Base-by-base conservation (phyloP, 768 basidiomycete species). In the Hypholoma fasciculare region DNA sequence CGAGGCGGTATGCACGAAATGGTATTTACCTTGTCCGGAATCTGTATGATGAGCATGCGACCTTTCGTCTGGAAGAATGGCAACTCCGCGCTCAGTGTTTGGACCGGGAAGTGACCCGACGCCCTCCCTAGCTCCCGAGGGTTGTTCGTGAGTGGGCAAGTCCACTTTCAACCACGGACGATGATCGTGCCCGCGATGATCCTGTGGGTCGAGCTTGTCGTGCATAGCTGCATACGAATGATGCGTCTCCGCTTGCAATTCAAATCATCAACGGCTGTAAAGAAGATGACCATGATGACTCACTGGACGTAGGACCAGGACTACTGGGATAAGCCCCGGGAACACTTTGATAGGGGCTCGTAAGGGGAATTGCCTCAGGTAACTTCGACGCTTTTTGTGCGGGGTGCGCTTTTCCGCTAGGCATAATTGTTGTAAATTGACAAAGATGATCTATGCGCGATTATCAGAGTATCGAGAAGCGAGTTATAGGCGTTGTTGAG, bases 71-170 rank as follows among this genome's bases (percentile, higher is more conserved):
- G 82, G 82, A 2, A 83, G 66, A 47, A 73, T 73, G 7, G 80
- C 76, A 4, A 84, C 78, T 2, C 72, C 74, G 3, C 72, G 64
- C 61, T 83, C 82, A 20, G 65, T 71, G 20, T 67, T 60, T 17
- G 66, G 66, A 4, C 82, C 82, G 6, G 82, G 82, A 5, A 84
- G 70, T 1, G 81, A 76, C 14, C 83, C 82, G 0, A 67, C 70
- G 17, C 58, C 58, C 14, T 44, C 48, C 0, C 61, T 61, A 0
- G 78, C 72, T 23, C 63, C 67, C 23, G 69, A 64, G 0, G 75
- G 75, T 26, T 66, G 65, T 11, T 67, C 54, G 49, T 76, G 72
- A 16, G 57, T 57, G 7, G 59, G 61, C 5, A 56, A 56, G 1
- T 56, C 54, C 2, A 49, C 48, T 27, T 54, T 52, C 17, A 59